phyloP scores from a whole-genome alignment of 441 rosid species.

The Cnidoscolus chayamansa region DNA sequence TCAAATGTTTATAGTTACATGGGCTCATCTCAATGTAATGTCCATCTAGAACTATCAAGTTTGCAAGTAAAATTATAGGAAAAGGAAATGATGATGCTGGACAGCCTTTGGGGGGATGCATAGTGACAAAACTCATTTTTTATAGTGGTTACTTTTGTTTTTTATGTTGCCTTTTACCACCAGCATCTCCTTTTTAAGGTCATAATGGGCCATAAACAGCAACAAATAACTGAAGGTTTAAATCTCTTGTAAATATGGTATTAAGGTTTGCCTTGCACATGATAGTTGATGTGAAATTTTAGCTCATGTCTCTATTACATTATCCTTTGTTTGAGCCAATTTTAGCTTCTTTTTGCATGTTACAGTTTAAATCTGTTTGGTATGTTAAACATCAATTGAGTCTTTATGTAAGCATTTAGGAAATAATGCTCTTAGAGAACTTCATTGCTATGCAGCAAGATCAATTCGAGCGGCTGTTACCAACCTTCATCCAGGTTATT shows the following conservation, averaged over 20 bases:
- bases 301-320: not conserved
- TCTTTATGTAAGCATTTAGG: not conserved
- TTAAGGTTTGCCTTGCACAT: not conserved
- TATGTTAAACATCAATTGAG: not conserved
- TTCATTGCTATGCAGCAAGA: slow-evolving; percentile 52
- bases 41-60: not conserved
- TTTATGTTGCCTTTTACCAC: not conserved
- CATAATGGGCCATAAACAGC: too few species aligned
- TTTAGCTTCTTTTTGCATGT: not conserved
- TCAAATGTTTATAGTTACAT: not conserved
- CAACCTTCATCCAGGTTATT: slow-evolving; percentile 72
- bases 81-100: not conserved
- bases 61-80: not conserved
- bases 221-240: not conserved
- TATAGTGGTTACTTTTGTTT: not conserved
- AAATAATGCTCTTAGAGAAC: not conserved
- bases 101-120: not conserved
- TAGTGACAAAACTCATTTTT: not conserved
- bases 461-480: slow-evolving; percentile 62
- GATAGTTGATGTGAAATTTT: not conserved
- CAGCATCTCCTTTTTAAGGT: not conserved
- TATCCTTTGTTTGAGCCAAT: not conserved
- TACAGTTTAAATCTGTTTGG: too few species aligned
- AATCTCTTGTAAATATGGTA: not conserved
- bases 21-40: not conserved